Evolutionary conservation across 306 rosid genomes (phyloP).

Genomic region (Ammopiptanthus mongolicus): DNA sequence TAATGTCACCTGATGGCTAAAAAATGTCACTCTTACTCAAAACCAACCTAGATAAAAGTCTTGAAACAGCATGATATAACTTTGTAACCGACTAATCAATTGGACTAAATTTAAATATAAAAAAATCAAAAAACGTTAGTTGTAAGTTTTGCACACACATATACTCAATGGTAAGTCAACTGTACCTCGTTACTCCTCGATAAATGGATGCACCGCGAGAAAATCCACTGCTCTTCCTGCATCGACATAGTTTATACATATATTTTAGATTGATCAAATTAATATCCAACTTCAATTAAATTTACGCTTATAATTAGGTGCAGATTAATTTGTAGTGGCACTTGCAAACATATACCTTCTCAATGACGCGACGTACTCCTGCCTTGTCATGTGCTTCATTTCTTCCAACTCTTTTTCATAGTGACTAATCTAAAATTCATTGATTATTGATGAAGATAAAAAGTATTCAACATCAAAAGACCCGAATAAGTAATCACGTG

Average conservation of each 20-base stretch:
- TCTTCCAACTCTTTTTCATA: constrained; percentile 65
- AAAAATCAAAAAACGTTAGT: too few species aligned
- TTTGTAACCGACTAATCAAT: too few species aligned
- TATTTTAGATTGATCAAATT: not conserved
- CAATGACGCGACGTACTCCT: constrained; percentile 70
- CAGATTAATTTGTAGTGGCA: not conserved
- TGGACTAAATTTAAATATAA: too few species aligned
- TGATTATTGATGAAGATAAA: not conserved
- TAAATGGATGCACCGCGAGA: constrained; percentile 77
- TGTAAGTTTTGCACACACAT: not conserved
- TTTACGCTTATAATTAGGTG: not conserved
- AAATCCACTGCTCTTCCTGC: constrained; percentile 80
- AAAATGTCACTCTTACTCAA: too few species aligned
- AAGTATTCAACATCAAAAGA: not conserved
- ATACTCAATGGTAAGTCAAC: not conserved
- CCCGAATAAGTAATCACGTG: not conserved
- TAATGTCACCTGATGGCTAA: too few species aligned
- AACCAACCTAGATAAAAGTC: too few species aligned
- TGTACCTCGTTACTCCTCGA: constrained; percentile 72
- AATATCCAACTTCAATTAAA: not conserved
- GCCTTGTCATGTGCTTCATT: constrained; percentile 78
- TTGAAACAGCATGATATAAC: too few species aligned
- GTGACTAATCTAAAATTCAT: constrained; percentile 38
- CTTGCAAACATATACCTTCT: constrained; percentile 58
- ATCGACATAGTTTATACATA: not conserved